A percentile compares a stretch with the other conserved stretches of the same genome.
These are phyloP conservation scores for Starmerella cellae DNA, from an alignment of 805 yeast genomes.

Conservation along the genomic window DNA sequence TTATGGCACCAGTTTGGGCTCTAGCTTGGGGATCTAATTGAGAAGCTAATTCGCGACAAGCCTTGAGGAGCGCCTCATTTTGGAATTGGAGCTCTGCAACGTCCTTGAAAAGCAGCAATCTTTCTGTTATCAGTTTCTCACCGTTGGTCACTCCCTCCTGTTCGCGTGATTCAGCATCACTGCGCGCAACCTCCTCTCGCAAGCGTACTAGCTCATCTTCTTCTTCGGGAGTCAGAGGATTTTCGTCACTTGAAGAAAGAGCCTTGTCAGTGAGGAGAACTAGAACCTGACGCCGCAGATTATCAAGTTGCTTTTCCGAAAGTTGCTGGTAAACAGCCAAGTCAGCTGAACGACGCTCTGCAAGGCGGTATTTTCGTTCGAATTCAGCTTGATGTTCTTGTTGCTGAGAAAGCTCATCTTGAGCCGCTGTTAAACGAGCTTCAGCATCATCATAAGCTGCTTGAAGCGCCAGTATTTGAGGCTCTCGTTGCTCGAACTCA, in stretches of 20 bases:
- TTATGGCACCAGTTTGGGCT: neutral
- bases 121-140: slow-evolving; percentile 43
- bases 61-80: slow-evolving; percentile 56
- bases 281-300: slow-evolving; percentile 74
- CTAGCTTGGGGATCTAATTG: slow-evolving; percentile 25
- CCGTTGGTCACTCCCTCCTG: slow-evolving; percentile 37
- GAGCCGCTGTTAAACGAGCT: slow-evolving; percentile 50
- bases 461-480: slow-evolving; percentile 36
- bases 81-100: slow-evolving; percentile 57
- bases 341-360: slow-evolving; percentile 30
- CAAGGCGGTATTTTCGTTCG: slow-evolving; percentile 26
- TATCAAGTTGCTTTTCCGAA: slow-evolving; percentile 47
- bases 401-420: slow-evolving; percentile 36
- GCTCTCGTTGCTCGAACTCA: slow-evolving; percentile 69
- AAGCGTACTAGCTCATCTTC: slow-evolving; percentile 48
- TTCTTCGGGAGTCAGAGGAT: slow-evolving; percentile 54
- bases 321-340: slow-evolving; percentile 36
- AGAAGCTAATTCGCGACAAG: slow-evolving; percentile 58
- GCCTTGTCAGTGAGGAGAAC: slow-evolving; percentile 47
- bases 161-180: slow-evolving; percentile 37
- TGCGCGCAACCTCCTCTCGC: slow-evolving; percentile 26
- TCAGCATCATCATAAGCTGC: slow-evolving; percentile 21
- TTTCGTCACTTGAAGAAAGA: slow-evolving; percentile 43
- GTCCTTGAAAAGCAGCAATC: slow-evolving; percentile 57
- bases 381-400: slow-evolving; percentile 30